Conservation (phyloP, 1,139 yeast genomes). For the Meyerozyma smithsonii region DNA sequence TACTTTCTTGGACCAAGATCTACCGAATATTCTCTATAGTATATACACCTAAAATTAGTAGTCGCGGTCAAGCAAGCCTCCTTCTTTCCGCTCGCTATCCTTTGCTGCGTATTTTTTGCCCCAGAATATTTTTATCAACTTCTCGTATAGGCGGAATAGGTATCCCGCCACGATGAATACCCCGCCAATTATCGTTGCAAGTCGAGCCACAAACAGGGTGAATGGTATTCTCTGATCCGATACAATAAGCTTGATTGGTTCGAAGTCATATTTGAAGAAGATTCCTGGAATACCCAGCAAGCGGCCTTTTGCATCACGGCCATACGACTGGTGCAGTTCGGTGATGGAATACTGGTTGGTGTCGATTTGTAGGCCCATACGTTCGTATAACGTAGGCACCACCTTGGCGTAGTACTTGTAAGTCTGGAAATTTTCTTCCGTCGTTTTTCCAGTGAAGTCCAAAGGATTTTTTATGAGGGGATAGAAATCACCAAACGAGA, state of each 20-base stretch:
- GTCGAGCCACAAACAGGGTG: slow-evolving; percentile 67
- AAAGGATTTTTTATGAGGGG: slow-evolving; percentile 85
- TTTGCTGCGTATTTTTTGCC: slow-evolving; percentile 50
- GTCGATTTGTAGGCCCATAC: slow-evolving; percentile 66
- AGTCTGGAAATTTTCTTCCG: slow-evolving; percentile 39
- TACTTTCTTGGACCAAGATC: no score
- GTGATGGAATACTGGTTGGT: slow-evolving; percentile 87
- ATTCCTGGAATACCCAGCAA: slow-evolving; percentile 65
- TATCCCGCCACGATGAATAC: slow-evolving; percentile 50
- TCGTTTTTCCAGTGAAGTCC: slow-evolving; percentile 63
- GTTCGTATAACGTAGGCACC: slow-evolving; percentile 76
- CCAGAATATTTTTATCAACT: slow-evolving; percentile 34
- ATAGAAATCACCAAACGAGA: slow-evolving; percentile 86
- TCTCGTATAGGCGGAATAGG: slow-evolving; percentile 46
- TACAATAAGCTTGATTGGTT: slow-evolving; percentile 70
- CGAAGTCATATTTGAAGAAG: slow-evolving; percentile 79
- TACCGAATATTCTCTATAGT: no score
- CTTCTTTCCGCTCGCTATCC: slow-evolving; percentile 50
- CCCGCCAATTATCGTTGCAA: slow-evolving; percentile 81
- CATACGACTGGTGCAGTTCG: slow-evolving; percentile 36
- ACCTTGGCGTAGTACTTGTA: slow-evolving; percentile 70
- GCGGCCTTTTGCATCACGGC: slow-evolving; percentile 16
- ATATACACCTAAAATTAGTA: background rate
- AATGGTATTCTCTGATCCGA: slow-evolving; percentile 73
- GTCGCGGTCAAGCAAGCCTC: slow-evolving; percentile 26